Conservation (phyloP, 495 filamentous ascomycete species). For the Podospora didyma region DNA sequence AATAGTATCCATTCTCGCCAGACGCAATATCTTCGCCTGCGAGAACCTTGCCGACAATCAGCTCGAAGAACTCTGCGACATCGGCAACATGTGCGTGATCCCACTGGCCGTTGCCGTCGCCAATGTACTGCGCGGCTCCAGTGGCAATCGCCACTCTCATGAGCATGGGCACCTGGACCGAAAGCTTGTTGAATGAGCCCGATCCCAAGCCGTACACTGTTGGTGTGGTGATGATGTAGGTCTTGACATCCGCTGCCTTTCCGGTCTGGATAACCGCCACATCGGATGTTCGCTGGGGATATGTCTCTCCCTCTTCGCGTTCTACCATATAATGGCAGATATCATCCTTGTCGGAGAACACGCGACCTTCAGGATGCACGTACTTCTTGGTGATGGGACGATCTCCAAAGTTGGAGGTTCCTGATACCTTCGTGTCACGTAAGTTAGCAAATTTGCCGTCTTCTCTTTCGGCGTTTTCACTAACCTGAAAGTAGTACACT, state of each 20-base stretch:
- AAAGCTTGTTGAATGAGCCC: constrained; percentile 38
- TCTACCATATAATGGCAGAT: constrained; percentile 38
- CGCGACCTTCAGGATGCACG: constrained; percentile 19
- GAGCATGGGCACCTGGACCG: constrained; percentile 37
- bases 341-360: constrained; percentile 42
- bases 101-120: constrained; percentile 41
- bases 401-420: constrained; percentile 47
- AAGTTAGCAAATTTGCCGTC: no score
- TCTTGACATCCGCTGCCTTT: constrained; percentile 34
- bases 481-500: constrained; percentile 31
- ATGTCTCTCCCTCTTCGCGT: constrained; percentile 31
- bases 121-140: constrained; percentile 28
- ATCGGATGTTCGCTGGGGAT: no score
- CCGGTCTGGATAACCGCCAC: constrained; percentile 21
- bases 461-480: not conserved
- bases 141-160: constrained; percentile 23
- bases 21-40: constrained; percentile 25
- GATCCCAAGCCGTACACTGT: constrained; percentile 46
- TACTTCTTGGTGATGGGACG: constrained; percentile 34
- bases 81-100: constrained; percentile 47
- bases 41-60: constrained; percentile 3
- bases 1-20: constrained; percentile 43
- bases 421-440: constrained; percentile 28
- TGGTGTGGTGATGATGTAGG: constrained; percentile 45
- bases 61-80: constrained; percentile 37